phyloP scores from a whole-genome alignment of 2,329 filamentous ascomycete genomes.

The Chrysoporthe austroafricana region DNA sequence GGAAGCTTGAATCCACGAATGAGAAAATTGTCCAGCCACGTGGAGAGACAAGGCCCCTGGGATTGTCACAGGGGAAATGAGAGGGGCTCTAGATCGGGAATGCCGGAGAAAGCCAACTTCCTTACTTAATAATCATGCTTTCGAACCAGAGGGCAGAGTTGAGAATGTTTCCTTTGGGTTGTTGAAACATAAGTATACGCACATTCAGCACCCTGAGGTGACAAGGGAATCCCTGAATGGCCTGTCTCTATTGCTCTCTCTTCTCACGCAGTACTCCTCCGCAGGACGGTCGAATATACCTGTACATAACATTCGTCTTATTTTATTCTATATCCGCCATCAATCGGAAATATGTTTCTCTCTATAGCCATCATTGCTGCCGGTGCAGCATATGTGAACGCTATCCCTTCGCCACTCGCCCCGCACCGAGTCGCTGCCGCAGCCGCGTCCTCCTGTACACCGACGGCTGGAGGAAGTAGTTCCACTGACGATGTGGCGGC shows the following conservation, averaged over 20 bases:
- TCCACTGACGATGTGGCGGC: slow-evolving; percentile 48
- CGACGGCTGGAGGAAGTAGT: slow-evolving; percentile 24
- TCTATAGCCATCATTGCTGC: neutral
- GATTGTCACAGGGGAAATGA: neutral
- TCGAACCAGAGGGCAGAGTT: too few species aligned
- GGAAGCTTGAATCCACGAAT: neutral
- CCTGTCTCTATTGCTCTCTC: neutral
- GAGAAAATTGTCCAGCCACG: neutral
- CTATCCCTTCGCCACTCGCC: neutral
- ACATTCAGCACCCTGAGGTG: neutral
- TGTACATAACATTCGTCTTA: neutral
- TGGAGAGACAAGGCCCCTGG: neutral
- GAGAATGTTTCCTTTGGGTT: too few species aligned
- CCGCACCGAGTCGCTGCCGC: neutral
- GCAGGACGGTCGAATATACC: neutral
- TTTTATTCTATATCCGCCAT: neutral
- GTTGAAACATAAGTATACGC: neutral
- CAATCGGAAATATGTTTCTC: neutral
- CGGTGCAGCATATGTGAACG: slow-evolving; percentile 3
- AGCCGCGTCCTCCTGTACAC: slow-evolving; percentile 25
- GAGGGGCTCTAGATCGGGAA: neutral
- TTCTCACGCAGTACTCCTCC: neutral
- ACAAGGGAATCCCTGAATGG: neutral
- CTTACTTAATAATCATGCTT: too few species aligned
- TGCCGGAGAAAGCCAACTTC: neutral